These are phyloP conservation scores for Candida sonorensis DNA, from an alignment of 805 yeast species.

Conservation along the genomic window DNA sequence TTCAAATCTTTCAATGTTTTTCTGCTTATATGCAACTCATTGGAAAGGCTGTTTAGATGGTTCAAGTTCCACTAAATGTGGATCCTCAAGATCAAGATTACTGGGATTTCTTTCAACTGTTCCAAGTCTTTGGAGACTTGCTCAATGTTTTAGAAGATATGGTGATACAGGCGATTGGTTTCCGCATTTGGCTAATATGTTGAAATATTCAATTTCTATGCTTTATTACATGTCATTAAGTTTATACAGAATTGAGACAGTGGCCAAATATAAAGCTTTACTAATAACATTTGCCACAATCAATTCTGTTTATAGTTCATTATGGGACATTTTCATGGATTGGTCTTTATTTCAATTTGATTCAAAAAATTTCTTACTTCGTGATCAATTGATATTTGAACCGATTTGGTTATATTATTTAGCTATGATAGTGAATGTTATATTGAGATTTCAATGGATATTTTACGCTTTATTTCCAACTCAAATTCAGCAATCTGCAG, in stretches of 20 bases:
- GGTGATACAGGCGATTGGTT: slow-evolving; percentile 93
- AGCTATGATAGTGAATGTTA: slow-evolving; percentile 67
- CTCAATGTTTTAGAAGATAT: slow-evolving; percentile 89
- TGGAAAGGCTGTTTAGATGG: slow-evolving; percentile 53
- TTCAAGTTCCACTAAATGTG: slow-evolving; percentile 45
- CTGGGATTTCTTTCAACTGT: slow-evolving; percentile 82
- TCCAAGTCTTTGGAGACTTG: slow-evolving; percentile 84
- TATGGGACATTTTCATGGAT: slow-evolving; percentile 95
- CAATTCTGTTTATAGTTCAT: slow-evolving; percentile 60
- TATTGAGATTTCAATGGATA: slow-evolving; percentile 86
- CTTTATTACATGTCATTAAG: slow-evolving; percentile 68
- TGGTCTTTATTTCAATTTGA: slow-evolving; percentile 80
- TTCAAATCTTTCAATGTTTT: slow-evolving; percentile 78
- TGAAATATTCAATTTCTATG: slow-evolving; percentile 64
- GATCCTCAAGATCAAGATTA: slow-evolving; percentile 64
- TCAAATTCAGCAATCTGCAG: slow-evolving; percentile 82
- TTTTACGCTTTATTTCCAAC: slow-evolving; percentile 73
- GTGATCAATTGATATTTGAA: slow-evolving; percentile 66
- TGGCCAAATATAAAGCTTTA: slow-evolving; percentile 38
- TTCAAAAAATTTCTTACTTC: slow-evolving; percentile 48
- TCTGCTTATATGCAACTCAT: slow-evolving; percentile 69
- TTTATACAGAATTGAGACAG: slow-evolving; percentile 61
- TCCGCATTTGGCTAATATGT: slow-evolving; percentile 88
- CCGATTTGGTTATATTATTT: slow-evolving; percentile 57
- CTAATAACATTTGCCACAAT: slow-evolving; percentile 70